A percentile compares a stretch with the other conserved stretches of the same genome.
Evolutionary conservation across 129 eudicot species (phyloP).

Genomic region (Apium graveolens): DNA sequence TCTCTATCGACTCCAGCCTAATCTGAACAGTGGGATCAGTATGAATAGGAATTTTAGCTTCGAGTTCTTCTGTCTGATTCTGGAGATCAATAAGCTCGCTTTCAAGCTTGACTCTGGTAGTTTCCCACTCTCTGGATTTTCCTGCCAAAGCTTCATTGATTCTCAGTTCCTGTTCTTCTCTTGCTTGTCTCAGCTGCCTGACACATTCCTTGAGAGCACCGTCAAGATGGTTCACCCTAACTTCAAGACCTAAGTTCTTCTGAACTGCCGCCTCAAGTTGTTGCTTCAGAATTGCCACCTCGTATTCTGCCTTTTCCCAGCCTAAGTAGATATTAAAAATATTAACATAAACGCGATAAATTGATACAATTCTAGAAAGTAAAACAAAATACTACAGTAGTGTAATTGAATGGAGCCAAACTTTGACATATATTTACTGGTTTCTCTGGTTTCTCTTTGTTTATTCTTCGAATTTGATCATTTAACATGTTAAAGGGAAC

Average conservation of each 20-base stretch:
- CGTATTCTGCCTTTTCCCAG: slow-evolving; percentile 89
- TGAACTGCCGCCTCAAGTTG: slow-evolving; percentile 59
- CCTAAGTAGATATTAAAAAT: slow-evolving; percentile 25
- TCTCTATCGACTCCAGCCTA: slow-evolving; percentile 44
- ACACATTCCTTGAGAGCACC: slow-evolving; percentile 86
- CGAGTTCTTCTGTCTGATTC: slow-evolving; percentile 20
- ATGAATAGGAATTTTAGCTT: slow-evolving; percentile 15
- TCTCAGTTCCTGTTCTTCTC: slow-evolving; percentile 50
- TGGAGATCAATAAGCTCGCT: slow-evolving; percentile 45
- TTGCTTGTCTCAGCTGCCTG: slow-evolving; percentile 62
- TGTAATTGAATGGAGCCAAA: neutral
- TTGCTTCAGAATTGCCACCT: slow-evolving; percentile 47
- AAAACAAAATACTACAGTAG: neutral
- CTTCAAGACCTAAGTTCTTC: slow-evolving; percentile 62
- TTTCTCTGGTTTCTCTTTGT: neutral
- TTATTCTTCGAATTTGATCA: neutral
- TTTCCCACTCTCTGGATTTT: slow-evolving; percentile 41
- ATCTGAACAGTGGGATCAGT: slow-evolving; percentile 31
- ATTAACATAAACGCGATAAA: neutral
- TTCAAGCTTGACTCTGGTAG: slow-evolving; percentile 38
- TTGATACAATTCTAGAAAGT: neutral
- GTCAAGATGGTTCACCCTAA: slow-evolving; percentile 63
- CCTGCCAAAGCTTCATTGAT: slow-evolving; percentile 36
- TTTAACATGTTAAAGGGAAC: neutral
- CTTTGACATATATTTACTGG: neutral